A percentile compares a stretch with the other conserved stretches of the same genome.
These are phyloP conservation scores for Sporothrix pseudoabietina DNA, from an alignment of 2,329 filamentous ascomycete genomes.

Conservation along the genomic window DNA sequence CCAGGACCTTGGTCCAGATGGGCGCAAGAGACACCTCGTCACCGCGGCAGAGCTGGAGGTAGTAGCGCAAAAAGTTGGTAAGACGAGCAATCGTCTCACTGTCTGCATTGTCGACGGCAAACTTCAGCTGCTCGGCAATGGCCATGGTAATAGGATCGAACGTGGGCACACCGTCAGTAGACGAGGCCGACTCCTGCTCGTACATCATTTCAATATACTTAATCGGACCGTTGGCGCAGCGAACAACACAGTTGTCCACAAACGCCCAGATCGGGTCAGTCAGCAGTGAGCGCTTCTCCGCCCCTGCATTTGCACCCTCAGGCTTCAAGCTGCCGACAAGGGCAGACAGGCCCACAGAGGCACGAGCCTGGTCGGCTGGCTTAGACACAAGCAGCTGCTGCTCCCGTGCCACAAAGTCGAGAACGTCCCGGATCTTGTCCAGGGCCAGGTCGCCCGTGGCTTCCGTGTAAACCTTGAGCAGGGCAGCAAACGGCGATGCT, in stretches of 20 bases:
- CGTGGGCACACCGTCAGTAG: constrained; percentile 39
- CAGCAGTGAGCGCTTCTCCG: constrained; percentile 39
- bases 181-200: constrained; percentile 43
- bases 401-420: constrained; percentile 64
- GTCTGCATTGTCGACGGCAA: constrained; percentile 56
- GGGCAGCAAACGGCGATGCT: constrained; percentile 70
- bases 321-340: constrained; percentile 48
- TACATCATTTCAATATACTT: constrained; percentile 77
- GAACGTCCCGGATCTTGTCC: constrained; percentile 55
- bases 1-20: constrained; percentile 48
- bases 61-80: constrained; percentile 59
- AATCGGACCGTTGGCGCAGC: constrained; percentile 74
- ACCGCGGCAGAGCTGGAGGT: constrained; percentile 53
- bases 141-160: constrained; percentile 69
- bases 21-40: constrained; percentile 49
- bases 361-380: too few species aligned
- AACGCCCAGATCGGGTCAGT: constrained; percentile 62
- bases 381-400: constrained; percentile 54
- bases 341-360: constrained; percentile 46
- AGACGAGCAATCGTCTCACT: constrained; percentile 49
- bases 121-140: constrained; percentile 77
- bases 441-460: constrained; percentile 53
- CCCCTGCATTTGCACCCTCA: constrained; percentile 29
- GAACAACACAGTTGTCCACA: constrained; percentile 78
- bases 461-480: constrained; percentile 62